Conservation (phyloP, 2,329 filamentous ascomycete genomes). For the Thyridium curvatum region DNA sequence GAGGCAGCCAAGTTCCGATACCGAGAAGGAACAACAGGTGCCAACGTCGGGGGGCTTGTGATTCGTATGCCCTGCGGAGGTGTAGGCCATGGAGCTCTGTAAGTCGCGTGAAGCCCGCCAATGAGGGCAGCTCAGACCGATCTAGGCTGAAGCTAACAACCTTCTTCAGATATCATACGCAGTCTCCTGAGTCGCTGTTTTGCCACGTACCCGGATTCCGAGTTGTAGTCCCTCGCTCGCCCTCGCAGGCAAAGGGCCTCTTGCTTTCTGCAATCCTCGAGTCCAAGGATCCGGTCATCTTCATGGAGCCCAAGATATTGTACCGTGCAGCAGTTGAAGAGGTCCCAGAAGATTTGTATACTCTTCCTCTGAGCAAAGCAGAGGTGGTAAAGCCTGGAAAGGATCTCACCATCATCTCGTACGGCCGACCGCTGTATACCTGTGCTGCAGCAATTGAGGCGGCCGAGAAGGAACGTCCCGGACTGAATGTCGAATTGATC, state of each 20-base stretch:
- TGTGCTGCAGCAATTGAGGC: slow-evolving; percentile 60
- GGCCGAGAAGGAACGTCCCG: slow-evolving; percentile 58
- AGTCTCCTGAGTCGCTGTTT: slow-evolving; percentile 66
- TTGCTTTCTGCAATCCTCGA: slow-evolving; percentile 55
- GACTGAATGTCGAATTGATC: slow-evolving; percentile 61
- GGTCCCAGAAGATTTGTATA: slow-evolving; percentile 62
- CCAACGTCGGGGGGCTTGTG: slow-evolving; percentile 57
- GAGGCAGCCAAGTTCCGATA: slow-evolving; percentile 69
- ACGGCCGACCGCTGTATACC: slow-evolving; percentile 65
- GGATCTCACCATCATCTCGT: slow-evolving; percentile 63
- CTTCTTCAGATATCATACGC: no score
- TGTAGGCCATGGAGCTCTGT: slow-evolving; percentile 64
- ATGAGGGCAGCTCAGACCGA: no score
- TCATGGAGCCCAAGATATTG: slow-evolving; percentile 70
- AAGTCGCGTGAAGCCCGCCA: no score
- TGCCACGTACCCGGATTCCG: slow-evolving; percentile 64
- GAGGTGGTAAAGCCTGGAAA: slow-evolving; percentile 61
- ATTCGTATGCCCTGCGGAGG: slow-evolving; percentile 67
- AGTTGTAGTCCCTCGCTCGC: slow-evolving; percentile 64
- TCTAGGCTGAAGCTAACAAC: no score
- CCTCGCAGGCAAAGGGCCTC: slow-evolving; percentile 65
- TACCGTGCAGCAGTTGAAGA: slow-evolving; percentile 70
- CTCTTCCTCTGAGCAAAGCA: slow-evolving; percentile 61
- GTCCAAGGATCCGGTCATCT: slow-evolving; percentile 63
- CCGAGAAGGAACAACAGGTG: slow-evolving; percentile 51